Base-by-base conservation (phyloP, 306 rosid genomes). In the Lagenaria siceraria region DNA sequence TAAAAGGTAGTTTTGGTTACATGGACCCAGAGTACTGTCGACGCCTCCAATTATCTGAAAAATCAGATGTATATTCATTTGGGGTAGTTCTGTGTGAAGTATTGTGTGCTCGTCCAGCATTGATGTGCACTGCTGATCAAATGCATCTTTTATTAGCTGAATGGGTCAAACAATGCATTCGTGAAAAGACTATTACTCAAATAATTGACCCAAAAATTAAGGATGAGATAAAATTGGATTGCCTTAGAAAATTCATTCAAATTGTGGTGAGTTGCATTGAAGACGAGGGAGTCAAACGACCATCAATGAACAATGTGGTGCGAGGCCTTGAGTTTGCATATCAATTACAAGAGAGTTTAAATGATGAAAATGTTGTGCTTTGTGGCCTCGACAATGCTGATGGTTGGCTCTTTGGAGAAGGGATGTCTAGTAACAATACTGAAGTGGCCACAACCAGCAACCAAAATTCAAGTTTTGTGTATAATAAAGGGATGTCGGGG, bases 271-370 rank as follows among this genome's bases (percentile, higher is more conserved):
- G 81, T 77, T 87, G 93, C 80, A 29, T 87, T 74, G 77, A 75
- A 9, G 88, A 84, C 8, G 73, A 78, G 46, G 89, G 89, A 4
- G 49, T 42, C 40, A 83, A 84, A 13, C 74, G 90, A 73, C 89
- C 87, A 2, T 54, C 86, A 10, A 84, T 76, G 83, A 85, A 87
- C 38, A 90, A 88, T 22, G 89, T 87, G 25, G 19, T 13, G 54
- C 7, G 6, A 5, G 54, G 54, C 6, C 3, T 49, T 0, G 54
- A 49, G 54, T 49, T 49, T 49, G 54, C 19, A 49, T 49, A 6
- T 5, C 19, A 49, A 15, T 14, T 49, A 15, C 54, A 49, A 78
- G 81, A 79, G 77, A 88, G 46, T 29, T 29, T 3, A 4, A 17
- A 65, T 1, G 22, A 9, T 4, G 64, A 1, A 9, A 11, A 10